Base-by-base conservation (phyloP, 208 protist genomes). In the Trypanosoma cruzi region DNA sequence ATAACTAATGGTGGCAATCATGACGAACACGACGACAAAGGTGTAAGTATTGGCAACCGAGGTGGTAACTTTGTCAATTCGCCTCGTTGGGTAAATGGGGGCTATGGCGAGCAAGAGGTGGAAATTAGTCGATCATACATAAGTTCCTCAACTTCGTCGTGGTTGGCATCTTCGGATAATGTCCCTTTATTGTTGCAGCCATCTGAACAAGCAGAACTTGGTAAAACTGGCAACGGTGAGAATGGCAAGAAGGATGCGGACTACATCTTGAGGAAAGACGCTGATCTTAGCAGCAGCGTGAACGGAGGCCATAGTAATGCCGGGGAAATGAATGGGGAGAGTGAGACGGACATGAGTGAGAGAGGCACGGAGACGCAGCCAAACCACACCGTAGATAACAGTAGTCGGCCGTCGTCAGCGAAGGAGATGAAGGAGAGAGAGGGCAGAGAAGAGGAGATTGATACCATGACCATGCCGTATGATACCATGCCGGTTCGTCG, bases 121-220 rank as follows among this genome's bases (percentile, higher is more conserved):
- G 84, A 93, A 71, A 76, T 93, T 42, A 96, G 84, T 63, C 72
- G 75, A 6, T 82, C 83, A 24, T 96, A 96, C 72, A 74, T 71
- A 62, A 81, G 59, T 58, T 88, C 82, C 20, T 71, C 78, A 18
- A 80, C 72, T 49, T 81, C 75, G 55, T 84, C 83, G 26, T 96
- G 90, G 88, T 79, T 96, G 11, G 84, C 84, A 26, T 73, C 68
- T 42, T 73, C 72, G 10, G 63, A 72, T 36, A 74, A 84, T 49
- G 31, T 62, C 13, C 54, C 76, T 20, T 32, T 70, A n/a, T 28
- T 59, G 2, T 18, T 71, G n/a, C 60, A 64, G 6, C 29, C 49
- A 37, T 16, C 10, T 10, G 71, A 63, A 11, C 36, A 32, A 37
- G 46, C 28, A 50, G 31, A 48, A 26, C 18, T 18, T n/a, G 22